These are phyloP conservation scores for Hyaloscypha variabilis DNA, from an alignment of 495 filamentous ascomycete genomes.

Conservation along the genomic window DNA sequence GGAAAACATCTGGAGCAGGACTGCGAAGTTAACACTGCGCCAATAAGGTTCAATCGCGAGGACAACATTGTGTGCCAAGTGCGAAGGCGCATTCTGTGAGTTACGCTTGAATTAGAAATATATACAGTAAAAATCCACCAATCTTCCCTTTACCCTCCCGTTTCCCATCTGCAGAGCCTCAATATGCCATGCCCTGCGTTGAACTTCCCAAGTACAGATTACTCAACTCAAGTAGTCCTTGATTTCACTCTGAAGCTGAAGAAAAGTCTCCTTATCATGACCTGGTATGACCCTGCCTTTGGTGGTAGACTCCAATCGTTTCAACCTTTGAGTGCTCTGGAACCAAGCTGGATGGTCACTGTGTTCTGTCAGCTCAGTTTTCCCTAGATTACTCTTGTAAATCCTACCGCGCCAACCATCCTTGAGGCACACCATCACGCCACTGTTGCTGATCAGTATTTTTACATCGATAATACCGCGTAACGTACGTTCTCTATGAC, in stretches of 20 bases:
- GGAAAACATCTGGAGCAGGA: too few species aligned
- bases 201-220: too few species aligned
- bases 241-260: constrained; percentile 25
- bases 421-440: constrained; percentile 29
- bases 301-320: constrained; percentile 36
- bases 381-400: not conserved
- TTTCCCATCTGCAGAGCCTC: too few species aligned
- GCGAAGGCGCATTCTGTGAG: too few species aligned
- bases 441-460: constrained; percentile 12
- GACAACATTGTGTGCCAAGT: too few species aligned
- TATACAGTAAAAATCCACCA: too few species aligned
- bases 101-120: too few species aligned
- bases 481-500: constrained; percentile 36
- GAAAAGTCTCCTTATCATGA: constrained; percentile 38
- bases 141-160: too few species aligned
- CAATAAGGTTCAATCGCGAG: too few species aligned
- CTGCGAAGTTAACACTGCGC: too few species aligned
- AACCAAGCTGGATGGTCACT: constrained; percentile 39
- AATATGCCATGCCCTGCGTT: too few species aligned
- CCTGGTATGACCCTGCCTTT: constrained; percentile 38
- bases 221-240: constrained; percentile 30
- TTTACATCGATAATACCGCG: not conserved
- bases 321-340: constrained; percentile 37
- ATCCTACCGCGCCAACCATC: constrained; percentile 23
- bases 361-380: not conserved